A percentile compares a stretch with the other conserved stretches of the same genome.
Conservation (phyloP, 2,329 filamentous ascomycete genomes). For the Pseudogymnoascus sp. region DNA sequence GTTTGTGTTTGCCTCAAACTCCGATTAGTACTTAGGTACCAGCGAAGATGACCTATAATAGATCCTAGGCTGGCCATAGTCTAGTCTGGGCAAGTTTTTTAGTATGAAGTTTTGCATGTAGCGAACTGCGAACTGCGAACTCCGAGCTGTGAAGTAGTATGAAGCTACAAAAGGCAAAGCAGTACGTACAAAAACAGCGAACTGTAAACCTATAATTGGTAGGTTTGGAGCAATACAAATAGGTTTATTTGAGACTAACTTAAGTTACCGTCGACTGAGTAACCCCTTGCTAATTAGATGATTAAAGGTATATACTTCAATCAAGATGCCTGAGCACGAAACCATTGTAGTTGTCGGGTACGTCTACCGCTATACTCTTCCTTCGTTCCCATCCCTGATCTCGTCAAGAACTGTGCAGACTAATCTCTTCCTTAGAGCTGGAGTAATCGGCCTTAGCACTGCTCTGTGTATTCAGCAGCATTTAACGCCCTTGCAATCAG, state of each 20-base stretch:
- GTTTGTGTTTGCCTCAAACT: no score
- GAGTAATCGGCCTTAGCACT: constrained; percentile 33
- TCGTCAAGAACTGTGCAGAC: neutral
- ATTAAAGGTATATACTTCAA: neutral
- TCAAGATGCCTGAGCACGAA: neutral
- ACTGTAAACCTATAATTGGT: neutral
- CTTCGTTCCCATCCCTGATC: neutral
- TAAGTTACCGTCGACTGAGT: neutral
- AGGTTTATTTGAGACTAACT: neutral
- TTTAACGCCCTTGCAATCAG: constrained; percentile 13
- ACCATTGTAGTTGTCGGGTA: constrained; percentile 6
- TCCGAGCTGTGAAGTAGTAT: no score
- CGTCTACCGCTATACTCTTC: neutral
- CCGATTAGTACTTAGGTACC: no score
- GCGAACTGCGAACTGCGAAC: no score
- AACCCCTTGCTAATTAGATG: neutral
- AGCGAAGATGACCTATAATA: no score
- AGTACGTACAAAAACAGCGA: no score
- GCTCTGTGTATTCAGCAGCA: constrained; percentile 30
- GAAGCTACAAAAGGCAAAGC: no score
- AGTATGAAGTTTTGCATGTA: no score
- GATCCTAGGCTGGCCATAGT: no score
- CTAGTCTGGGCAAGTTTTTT: no score
- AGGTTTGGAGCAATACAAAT: neutral
- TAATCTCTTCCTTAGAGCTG: constrained; percentile 27